Base-by-base conservation (phyloP, 2,329 filamentous ascomycete genomes). In the Zymoseptoria passerinii region DNA sequence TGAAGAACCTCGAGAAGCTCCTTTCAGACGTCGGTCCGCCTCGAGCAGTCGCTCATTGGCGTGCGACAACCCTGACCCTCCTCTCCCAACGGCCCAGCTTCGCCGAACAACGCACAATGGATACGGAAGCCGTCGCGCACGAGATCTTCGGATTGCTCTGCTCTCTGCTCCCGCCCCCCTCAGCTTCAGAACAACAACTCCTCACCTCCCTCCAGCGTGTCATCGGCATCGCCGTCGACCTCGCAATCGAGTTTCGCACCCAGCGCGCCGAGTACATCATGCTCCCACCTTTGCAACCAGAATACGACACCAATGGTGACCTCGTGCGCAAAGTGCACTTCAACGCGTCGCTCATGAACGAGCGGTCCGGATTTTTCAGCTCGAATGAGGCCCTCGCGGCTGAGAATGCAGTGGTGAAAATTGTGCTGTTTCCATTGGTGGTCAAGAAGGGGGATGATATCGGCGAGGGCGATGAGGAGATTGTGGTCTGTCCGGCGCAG, bases 251-350 rank as follows among this genome's bases (percentile, higher is more conserved):
- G 77, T 99, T 99, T 94, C 91, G 94, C 71, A 95, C 88, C 16
- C 94, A 99, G 73, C 86, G 90, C 60, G 91, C 94, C 44, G 94
- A 97, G 77, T 99, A 96, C 78, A 94, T 96, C 78, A 99, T 99
- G 92, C 85, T 97, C 18, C 92, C 94, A 28, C 94, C 94, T 4
- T 80, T 96, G 57, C 90, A 94, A 73, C 94, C 94, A 20, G 91
- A 96, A 73, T 97, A 96, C 74, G 92, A 97, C 74, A 87, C 86
- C 67, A 90, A 94, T 63, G 94, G 94, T 66, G 92, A 97, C 69
- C 83, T 99, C 8, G 82, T 87, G 16, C 88, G 89, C 56, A 92
- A 92, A 58, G 90, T 97, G 8, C 82, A 85, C 60, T 99, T 99
- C 83, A 96, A 96, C 70, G 88, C 92, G 1, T 83, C 88, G 29